Conservation (phyloP, 108 stramenopile genomes). For the Skeletonema grethae region DNA sequence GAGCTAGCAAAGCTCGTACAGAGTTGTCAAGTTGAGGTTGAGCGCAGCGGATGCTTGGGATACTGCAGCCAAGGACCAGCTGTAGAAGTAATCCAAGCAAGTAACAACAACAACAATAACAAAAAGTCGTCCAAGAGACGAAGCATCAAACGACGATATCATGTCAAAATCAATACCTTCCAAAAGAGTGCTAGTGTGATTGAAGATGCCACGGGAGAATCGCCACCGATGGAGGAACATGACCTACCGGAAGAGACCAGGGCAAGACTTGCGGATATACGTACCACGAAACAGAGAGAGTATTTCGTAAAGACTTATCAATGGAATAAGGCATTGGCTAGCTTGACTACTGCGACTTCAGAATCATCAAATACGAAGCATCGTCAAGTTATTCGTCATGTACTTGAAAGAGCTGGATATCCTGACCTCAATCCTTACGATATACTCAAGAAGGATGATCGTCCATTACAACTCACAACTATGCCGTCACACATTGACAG, state of each 20-base stretch:
- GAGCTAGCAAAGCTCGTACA: conserved; percentile 8
- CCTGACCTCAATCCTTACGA: background rate
- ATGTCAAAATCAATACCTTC: conserved; percentile 5
- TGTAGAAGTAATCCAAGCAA: background rate
- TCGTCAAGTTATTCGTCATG: background rate
- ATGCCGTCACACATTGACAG: background rate
- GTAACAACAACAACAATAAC: no score
- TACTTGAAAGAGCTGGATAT: background rate
- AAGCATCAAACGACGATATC: background rate
- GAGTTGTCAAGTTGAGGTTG: background rate
- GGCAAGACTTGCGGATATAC: background rate
- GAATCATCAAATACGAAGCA: background rate
- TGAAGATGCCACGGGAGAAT: conserved; percentile 8
- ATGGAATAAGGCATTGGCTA: conserved; percentile 22
- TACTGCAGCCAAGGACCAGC: conserved; percentile 21
- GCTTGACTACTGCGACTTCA: background rate
- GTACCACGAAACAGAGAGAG: conserved; percentile 4
- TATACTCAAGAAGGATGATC: background rate
- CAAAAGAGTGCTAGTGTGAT: conserved; percentile 17
- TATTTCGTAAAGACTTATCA: conserved; percentile 1
- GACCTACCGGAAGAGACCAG: background rate
- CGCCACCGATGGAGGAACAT: background rate
- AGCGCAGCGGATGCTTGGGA: conserved; percentile 18
- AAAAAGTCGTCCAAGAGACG: background rate
- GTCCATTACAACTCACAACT: no score